A percentile compares a stretch with the other conserved stretches of the same genome.
These are phyloP conservation scores for Cymbopogon flexuosus DNA, from an alignment of 202 grass and related monocot genomes.

Conservation along the genomic window DNA sequence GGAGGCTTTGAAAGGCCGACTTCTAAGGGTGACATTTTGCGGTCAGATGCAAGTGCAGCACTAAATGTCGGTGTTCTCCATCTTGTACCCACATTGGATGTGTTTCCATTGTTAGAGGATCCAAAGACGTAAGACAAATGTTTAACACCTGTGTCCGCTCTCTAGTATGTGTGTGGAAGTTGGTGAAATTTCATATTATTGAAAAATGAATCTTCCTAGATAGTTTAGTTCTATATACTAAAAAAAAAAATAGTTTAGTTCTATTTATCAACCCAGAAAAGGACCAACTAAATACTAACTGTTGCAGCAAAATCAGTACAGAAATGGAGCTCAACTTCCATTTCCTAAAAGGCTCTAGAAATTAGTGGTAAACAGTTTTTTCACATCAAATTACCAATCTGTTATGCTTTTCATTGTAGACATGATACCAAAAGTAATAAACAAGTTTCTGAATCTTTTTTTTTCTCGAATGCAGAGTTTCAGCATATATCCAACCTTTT, in stretches of 20 bases:
- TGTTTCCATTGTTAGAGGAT: conserved; percentile 79
- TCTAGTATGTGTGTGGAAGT: conserved; percentile 5
- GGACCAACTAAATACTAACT: not conserved
- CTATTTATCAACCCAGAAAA: conserved; percentile 1
- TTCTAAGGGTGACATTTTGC: conserved; percentile 74
- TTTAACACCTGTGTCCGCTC: not conserved
- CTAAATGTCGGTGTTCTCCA: conserved; percentile 95
- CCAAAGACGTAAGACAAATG: conserved; percentile 80
- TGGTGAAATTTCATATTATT: not conserved
- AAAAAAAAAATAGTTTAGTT: not conserved
- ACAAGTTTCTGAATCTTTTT: not conserved
- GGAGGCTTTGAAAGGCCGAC: conserved; percentile 95
- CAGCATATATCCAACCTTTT: conserved; percentile 1
- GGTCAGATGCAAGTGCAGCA: conserved; percentile 88
- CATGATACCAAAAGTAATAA: not conserved
- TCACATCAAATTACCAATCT: not conserved
- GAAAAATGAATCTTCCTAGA: conserved; percentile 10
- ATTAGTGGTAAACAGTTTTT: not conserved
- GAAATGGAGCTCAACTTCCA: conserved; percentile 8
- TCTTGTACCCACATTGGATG: conserved; percentile 90
- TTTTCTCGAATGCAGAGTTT: not conserved
- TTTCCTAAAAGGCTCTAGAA: not conserved
- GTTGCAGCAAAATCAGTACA: conserved; percentile 13
- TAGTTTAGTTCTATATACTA: not conserved
- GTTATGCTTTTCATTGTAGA: conserved; percentile 5